phyloP scores from a whole-genome alignment of 2,329 filamentous ascomycete species.

The Fusarium miscanthi region DNA sequence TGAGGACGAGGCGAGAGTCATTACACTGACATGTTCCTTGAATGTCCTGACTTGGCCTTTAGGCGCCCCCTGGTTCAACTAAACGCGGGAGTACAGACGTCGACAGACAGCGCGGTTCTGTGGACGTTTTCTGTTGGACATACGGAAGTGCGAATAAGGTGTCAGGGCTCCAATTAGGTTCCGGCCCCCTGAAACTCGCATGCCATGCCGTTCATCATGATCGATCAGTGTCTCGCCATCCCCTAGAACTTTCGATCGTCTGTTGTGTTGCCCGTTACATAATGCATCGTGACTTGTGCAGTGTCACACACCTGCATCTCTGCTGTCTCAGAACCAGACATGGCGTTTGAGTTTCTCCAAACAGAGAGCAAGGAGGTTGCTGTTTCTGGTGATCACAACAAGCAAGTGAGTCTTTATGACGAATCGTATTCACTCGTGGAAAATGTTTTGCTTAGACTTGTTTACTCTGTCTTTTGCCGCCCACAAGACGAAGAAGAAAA shows the following conservation, averaged over 20 bases:
- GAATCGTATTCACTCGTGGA: constrained; percentile 13
- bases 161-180: constrained; percentile 20
- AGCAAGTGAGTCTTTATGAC: constrained; percentile 15
- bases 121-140: neutral
- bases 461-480: neutral
- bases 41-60: neutral
- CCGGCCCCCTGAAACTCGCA: constrained; percentile 38
- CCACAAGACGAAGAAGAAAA: constrained; percentile 4
- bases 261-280: constrained; percentile 20
- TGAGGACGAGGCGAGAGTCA: constrained; percentile 33
- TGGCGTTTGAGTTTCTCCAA: constrained; percentile 12
- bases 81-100: neutral
- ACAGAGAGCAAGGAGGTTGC: constrained; percentile 11
- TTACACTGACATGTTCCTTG: constrained; percentile 9
- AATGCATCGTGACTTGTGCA: constrained; percentile 10
- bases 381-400: constrained; percentile 7
- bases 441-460: neutral
- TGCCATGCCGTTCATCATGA: constrained; percentile 8
- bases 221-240: constrained; percentile 16
- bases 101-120: neutral
- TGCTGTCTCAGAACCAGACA: constrained; percentile 23
- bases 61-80: constrained; percentile 12
- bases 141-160: constrained; percentile 23
- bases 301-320: constrained; percentile 1
- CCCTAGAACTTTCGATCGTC: constrained; percentile 28